Percentiles rank a stretch among this genome's conserved stretches.
These are phyloP conservation scores for Pezicula carpinea DNA, from an alignment of 2,329 filamentous ascomycete species.

Conservation along the genomic window DNA sequence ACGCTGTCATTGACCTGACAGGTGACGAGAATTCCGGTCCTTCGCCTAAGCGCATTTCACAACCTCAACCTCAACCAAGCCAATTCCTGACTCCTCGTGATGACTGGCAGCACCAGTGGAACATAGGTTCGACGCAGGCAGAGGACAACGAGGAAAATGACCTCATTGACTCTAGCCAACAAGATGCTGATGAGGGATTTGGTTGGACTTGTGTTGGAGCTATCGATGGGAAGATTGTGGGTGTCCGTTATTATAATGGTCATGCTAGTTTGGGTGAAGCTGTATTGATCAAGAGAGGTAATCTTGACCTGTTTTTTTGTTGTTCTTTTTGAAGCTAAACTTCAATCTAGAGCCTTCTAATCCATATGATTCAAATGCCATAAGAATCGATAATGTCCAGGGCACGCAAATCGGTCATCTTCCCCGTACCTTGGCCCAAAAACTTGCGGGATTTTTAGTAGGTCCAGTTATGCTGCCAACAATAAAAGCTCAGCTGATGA, in stretches of 20 bases:
- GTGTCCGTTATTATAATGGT: slow-evolving; percentile 55
- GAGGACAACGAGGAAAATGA: slow-evolving; percentile 20
- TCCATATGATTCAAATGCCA: slow-evolving; percentile 69
- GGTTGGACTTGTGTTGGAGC: slow-evolving; percentile 24
- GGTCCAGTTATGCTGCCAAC: slow-evolving; percentile 19
- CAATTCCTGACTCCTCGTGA: slow-evolving; percentile 12
- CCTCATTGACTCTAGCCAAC: slow-evolving; percentile 24
- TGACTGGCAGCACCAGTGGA: slow-evolving; percentile 12
- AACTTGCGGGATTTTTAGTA: slow-evolving; percentile 69
- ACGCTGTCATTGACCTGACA: slow-evolving; percentile 38
- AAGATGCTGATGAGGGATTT: slow-evolving; percentile 24
- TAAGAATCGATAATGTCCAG: slow-evolving; percentile 73
- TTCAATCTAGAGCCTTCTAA: slow-evolving; percentile 60
- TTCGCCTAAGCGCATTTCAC: slow-evolving; percentile 22
- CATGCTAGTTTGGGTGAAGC: slow-evolving; percentile 58
- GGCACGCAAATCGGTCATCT: slow-evolving; percentile 75
- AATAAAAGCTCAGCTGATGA: slow-evolving; percentile 8
- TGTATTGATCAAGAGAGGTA: slow-evolving; percentile 50
- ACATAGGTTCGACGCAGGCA: slow-evolving; percentile 3
- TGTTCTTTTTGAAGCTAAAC: no score
- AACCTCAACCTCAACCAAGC: slow-evolving; percentile 18
- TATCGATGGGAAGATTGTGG: slow-evolving; percentile 44
- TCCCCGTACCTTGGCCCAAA: slow-evolving; percentile 60
- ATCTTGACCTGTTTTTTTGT: no score
- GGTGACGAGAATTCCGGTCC: slow-evolving; percentile 27